These are phyloP conservation scores for Fusarium mundagurra DNA, from an alignment of 2,329 filamentous ascomycete species.

Conservation along the genomic window DNA sequence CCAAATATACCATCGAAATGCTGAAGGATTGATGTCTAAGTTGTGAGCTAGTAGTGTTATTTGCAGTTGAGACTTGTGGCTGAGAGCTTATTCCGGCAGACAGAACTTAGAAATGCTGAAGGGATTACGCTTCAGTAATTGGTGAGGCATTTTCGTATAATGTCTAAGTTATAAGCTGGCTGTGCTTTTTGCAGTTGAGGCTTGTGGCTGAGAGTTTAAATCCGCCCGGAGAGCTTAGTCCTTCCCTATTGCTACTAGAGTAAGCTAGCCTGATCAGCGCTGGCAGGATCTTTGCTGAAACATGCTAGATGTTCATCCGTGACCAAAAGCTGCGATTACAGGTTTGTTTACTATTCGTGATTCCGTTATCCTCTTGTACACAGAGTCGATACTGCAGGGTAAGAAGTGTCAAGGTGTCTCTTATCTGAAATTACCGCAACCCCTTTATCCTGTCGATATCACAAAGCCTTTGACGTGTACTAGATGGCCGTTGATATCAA, in stretches of 20 bases:
- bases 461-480: background rate
- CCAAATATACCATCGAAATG: background rate
- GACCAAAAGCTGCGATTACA: rapidly evolving
- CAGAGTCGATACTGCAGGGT: background rate
- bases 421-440: background rate
- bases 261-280: background rate
- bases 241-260: rapidly evolving
- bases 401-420: background rate
- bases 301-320: background rate
- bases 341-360: rapidly evolving
- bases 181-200: too few species aligned
- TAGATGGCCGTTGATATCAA: background rate
- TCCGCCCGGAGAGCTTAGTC: too few species aligned
- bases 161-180: too few species aligned
- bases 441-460: background rate
- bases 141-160: too few species aligned
- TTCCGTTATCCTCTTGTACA: background rate
- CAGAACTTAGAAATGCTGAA: too few species aligned
- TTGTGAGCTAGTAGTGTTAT: too few species aligned
- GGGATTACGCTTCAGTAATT: too few species aligned
- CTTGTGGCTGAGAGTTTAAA: too few species aligned
- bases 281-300: background rate
- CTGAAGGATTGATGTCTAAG: too few species aligned
- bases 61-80: too few species aligned
- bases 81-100: too few species aligned